Base-by-base conservation (phyloP, 257 asterid genomes). In the Mentha longifolia region DNA sequence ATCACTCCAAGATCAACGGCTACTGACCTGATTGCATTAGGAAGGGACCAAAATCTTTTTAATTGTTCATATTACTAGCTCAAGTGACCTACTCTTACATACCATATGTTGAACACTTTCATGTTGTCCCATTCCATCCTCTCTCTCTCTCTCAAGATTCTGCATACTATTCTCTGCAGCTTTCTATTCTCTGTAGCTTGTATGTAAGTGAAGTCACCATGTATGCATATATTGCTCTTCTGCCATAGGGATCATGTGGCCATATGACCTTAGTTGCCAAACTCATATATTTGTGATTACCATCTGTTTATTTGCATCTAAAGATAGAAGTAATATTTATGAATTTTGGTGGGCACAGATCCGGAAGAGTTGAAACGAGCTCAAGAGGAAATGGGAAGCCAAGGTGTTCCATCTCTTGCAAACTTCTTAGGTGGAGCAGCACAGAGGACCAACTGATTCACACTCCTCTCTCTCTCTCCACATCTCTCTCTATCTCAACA, bases 381-480 rank as follows among this genome's bases (percentile, higher is more conserved):
- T 49, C 97, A 94, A 77, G 99, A 91, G 82, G 99, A 94, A 83
- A 94, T 94, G 99, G 92, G 97, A 83, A 79, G 41, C 85, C 97
- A 93, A 79, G 98, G 98, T 16, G 94, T 85, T 60, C 98, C 98
- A 1, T 86, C 96, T 47, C 82, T 91, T 71, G 83, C 97, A 22
- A 89, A 82, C 88, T 72, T 93, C 66, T 61, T 93, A 63, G 66
- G 85, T 1, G 98, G 97, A 63, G 96, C 86, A 60, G 96, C 86
- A 42, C 98, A 87, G 85, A 85, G 97, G 81, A 74, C 87, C 28
- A 85, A 83, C 68, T 85, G 79, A 60, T 33, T 16, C 49, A 49
- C 39, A 35, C 39, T 0, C 8, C 39, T 35, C 39, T 35, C 39
- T 7, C 39, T 7, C 39, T 7, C 39, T 35, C 8, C n/a, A n/a